Evolutionary conservation across 2,329 filamentous ascomycete genomes (phyloP).

Genomic region (Xylaria sp.): DNA sequence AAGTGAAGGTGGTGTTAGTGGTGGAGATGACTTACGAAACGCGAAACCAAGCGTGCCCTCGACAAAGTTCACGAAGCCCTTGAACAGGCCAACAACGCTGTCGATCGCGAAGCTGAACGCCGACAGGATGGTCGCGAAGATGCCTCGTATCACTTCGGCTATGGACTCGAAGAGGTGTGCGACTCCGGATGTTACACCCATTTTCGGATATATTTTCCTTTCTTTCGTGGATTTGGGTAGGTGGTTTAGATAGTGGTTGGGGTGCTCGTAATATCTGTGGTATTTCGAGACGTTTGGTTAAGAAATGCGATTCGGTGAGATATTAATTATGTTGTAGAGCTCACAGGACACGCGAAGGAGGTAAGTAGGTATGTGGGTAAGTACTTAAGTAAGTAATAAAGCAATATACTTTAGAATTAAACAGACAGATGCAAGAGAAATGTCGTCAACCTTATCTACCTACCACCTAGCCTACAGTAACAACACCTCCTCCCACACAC

Average conservation of each 20-base stretch:
- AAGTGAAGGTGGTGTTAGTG: background rate
- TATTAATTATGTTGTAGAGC: background rate
- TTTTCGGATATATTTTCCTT: slow-evolving; percentile 18
- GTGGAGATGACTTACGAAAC: slow-evolving; percentile 45
- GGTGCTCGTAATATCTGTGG: no score
- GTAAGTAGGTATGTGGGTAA: background rate
- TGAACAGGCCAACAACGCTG: slow-evolving; percentile 42
- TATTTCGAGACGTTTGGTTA: no score
- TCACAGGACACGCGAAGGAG: background rate
- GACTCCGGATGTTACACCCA: slow-evolving; percentile 49
- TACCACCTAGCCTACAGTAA: no score
- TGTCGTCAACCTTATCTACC: background rate
- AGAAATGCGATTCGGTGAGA: no score
- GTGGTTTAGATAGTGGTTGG: background rate
- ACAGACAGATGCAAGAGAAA: no score
- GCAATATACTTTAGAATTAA: no score
- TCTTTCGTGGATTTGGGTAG: background rate
- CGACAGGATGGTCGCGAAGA: slow-evolving; percentile 42
- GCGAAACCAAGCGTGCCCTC: slow-evolving; percentile 50
- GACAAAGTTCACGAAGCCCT: slow-evolving; percentile 44
- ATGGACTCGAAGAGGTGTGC: slow-evolving; percentile 46
- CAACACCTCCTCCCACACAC: no score
- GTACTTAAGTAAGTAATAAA: background rate
- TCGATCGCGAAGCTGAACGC: slow-evolving; percentile 44
- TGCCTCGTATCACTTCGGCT: slow-evolving; percentile 43